A percentile compares a stretch with the other conserved stretches of the same genome.
Evolutionary conservation across 306 rosid species (phyloP).

Genomic region (Ammopiptanthus mongolicus): DNA sequence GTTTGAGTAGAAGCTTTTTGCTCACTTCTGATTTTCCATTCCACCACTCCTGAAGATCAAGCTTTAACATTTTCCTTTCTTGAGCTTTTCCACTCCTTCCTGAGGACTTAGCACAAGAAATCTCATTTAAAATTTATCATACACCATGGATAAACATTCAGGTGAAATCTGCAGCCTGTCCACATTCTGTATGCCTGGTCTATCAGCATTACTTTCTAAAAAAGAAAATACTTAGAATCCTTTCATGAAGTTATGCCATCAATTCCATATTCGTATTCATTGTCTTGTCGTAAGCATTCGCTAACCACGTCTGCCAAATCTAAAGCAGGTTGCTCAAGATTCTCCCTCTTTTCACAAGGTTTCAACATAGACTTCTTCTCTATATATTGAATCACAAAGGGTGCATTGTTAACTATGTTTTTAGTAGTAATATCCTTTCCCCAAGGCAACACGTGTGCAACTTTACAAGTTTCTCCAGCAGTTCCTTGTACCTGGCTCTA

Average conservation of each 20-base stretch:
- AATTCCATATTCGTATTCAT: constrained; percentile 23
- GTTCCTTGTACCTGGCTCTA: constrained; percentile 57
- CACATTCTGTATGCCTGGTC: neutral
- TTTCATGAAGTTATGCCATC: constrained; percentile 16
- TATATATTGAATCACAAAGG: constrained; percentile 65
- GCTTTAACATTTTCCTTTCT: constrained; percentile 11
- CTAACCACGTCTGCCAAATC: constrained; percentile 51
- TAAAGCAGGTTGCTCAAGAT: constrained; percentile 16
- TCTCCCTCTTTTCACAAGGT: constrained; percentile 27
- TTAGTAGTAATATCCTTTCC: constrained; percentile 66
- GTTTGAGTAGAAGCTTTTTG: constrained; percentile 57
- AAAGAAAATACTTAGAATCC: constrained; percentile 36
- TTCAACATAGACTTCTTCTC: constrained; percentile 62
- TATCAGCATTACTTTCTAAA: neutral
- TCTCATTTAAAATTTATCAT: constrained; percentile 33
- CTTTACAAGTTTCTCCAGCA: constrained; percentile 59
- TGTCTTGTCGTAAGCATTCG: constrained; percentile 42
- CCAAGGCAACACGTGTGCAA: constrained; percentile 78
- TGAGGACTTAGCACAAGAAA: constrained; percentile 4
- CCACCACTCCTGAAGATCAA: constrained; percentile 60
- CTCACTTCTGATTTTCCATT: constrained; percentile 69
- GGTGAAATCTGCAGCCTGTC: constrained; percentile 44
- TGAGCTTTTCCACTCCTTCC: constrained; percentile 22
- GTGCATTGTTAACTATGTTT: constrained; percentile 57
- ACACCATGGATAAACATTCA: constrained; percentile 60